Conservation (phyloP, 73 alveolate genomes). For the Tetrahymena malaccensis region DNA sequence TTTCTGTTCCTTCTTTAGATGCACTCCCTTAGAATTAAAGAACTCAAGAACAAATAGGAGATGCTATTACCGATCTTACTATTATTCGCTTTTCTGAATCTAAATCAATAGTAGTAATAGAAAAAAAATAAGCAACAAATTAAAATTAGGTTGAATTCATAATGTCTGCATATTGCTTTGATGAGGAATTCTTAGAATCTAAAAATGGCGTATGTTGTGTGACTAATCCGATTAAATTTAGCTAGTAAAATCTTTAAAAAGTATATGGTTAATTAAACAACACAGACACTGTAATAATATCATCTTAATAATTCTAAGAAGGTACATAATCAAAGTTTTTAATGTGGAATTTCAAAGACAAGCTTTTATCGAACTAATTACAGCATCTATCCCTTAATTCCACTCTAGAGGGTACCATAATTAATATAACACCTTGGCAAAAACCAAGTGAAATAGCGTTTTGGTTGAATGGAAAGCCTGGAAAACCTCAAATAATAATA, state of each 20-base stretch:
- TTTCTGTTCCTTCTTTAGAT: not conserved
- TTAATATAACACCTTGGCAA: not conserved
- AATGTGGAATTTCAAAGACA: not conserved
- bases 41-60: not conserved
- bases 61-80: not conserved
- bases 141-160: not conserved
- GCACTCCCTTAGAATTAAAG: not conserved
- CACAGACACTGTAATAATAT: not conserved
- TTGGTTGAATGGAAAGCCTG: not conserved
- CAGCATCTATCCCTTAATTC: not conserved
- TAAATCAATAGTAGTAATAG: not conserved
- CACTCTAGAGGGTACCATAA: not conserved
- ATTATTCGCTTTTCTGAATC: not conserved
- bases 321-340: not conserved
- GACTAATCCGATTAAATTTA: not conserved
- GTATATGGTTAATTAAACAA: not conserved
- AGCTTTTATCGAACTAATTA: not conserved
- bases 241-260: not conserved
- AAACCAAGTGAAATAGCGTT: not conserved
- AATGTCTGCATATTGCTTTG: not conserved
- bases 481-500: not conserved
- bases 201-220: not conserved
- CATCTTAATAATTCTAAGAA: not conserved
- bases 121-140: not conserved
- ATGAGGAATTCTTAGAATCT: not conserved